Percentiles rank a stretch among this genome's conserved stretches.
Conservation (phyloP, 2,329 filamentous ascomycete genomes). For the Ceratocystis destructans region DNA sequence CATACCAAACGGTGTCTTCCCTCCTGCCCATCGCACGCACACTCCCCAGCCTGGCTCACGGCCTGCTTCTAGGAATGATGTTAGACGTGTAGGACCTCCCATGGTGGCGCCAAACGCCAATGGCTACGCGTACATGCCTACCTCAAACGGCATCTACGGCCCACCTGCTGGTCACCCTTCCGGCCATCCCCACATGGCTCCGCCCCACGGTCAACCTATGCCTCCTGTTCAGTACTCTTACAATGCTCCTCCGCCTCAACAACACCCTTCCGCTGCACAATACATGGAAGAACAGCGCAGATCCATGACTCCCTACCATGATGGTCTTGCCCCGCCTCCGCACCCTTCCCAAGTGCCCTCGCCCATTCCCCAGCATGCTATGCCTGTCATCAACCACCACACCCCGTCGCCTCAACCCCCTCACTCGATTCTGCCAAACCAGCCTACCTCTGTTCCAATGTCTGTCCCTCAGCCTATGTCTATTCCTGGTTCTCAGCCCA, state of each 20-base stretch:
- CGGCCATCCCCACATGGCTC: slow-evolving; percentile 7
- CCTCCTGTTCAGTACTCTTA: slow-evolving; percentile 21
- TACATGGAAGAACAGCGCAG: slow-evolving; percentile 67
- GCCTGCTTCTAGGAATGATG: slow-evolving; percentile 24
- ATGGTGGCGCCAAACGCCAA: slow-evolving; percentile 22
- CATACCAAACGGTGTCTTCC: slow-evolving; percentile 58
- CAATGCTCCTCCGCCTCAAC: slow-evolving; percentile 25
- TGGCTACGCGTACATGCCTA: slow-evolving; percentile 19
- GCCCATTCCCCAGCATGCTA: slow-evolving; percentile 27
- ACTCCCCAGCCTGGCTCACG: slow-evolving; percentile 23
- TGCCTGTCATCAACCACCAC: slow-evolving; percentile 24
- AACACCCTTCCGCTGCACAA: slow-evolving; percentile 41
- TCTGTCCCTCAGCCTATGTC: slow-evolving; percentile 10
- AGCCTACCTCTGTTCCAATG: not conserved
- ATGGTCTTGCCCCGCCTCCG: slow-evolving; percentile 34
- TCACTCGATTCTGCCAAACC: slow-evolving; percentile 37
- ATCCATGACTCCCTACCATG: slow-evolving; percentile 41
- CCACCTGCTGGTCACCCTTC: slow-evolving; percentile 19
- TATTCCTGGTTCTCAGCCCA: slow-evolving; percentile 27
- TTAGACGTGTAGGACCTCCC: slow-evolving; percentile 26
- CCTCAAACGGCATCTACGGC: slow-evolving; percentile 24
- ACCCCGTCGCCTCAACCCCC: slow-evolving; percentile 48
- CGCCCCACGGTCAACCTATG: slow-evolving; percentile 8
- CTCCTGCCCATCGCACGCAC: slow-evolving; percentile 21
- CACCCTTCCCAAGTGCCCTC: slow-evolving; percentile 48